Evolutionary conservation across 805 yeast species (phyloP).

Genomic region (Monosporozyma aquatica): DNA sequence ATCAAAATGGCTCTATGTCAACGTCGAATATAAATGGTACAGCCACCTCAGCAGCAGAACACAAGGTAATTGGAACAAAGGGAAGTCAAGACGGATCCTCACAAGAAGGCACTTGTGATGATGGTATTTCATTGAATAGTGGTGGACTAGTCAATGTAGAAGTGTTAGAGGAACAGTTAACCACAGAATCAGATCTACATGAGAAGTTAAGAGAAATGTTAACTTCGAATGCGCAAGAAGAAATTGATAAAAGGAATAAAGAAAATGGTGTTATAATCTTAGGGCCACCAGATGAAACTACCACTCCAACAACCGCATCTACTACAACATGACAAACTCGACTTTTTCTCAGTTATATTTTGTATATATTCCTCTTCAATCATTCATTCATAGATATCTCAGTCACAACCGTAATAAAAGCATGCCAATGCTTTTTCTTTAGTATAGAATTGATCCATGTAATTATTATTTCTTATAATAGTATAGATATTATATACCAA

Average conservation of each 20-base stretch:
- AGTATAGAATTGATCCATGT: no score
- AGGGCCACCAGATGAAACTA: conserved; percentile 20
- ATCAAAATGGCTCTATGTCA: neutral
- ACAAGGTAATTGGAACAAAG: no score
- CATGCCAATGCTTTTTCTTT: neutral
- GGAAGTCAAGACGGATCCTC: no score
- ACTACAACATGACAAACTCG: no score
- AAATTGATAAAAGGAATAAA: conserved; percentile 22
- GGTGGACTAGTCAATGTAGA: conserved; percentile 18
- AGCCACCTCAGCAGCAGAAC: no score
- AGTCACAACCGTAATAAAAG: neutral
- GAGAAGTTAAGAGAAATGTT: conserved; percentile 23
- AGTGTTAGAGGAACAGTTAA: conserved; percentile 15
- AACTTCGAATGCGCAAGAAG: conserved; percentile 19
- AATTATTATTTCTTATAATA: neutral
- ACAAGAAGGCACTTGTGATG: no score
- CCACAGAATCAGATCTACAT: conserved; percentile 26
- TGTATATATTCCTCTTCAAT: neutral
- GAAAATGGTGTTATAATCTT: conserved; percentile 28
- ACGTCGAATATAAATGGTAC: neutral
- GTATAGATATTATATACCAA: neutral
- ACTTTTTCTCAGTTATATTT: neutral
- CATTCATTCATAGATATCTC: neutral
- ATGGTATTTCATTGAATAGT: conserved; percentile 1
- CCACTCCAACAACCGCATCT: no score